Percentiles rank a stretch among this genome's conserved stretches.
Conservation (phyloP, 1,284 basidiomycete genomes). For the Sanghuangporus baumii region DNA sequence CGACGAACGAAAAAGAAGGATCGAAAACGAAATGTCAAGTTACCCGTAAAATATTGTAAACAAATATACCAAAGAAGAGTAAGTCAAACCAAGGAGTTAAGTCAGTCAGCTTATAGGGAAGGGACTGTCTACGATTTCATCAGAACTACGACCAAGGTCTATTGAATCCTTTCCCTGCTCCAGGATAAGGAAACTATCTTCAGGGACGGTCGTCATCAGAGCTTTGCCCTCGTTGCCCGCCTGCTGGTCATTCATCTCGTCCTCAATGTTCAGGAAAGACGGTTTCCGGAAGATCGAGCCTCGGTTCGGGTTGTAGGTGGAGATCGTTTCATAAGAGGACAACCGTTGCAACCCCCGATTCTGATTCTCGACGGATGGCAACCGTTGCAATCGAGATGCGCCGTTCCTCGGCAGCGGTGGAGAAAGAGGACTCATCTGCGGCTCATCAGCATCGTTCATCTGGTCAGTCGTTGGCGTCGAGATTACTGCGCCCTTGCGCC, state of each 20-base stretch:
- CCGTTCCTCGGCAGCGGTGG: conserved; percentile 15
- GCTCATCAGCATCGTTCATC: not conserved
- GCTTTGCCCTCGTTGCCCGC: not conserved
- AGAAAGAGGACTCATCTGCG: conserved; percentile 13
- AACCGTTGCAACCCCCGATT: not conserved
- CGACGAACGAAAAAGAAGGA: conserved; percentile 19
- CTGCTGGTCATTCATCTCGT: conserved; percentile 30
- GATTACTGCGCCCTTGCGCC: conserved; percentile 33
- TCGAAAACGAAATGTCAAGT: conserved; percentile 4
- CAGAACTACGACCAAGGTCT: conserved; percentile 46
- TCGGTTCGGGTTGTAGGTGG: conserved; percentile 22
- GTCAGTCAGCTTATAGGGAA: not conserved
- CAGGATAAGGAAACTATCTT: conserved; percentile 61
- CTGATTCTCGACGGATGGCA: conserved; percentile 20
- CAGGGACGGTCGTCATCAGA: conserved; percentile 22
- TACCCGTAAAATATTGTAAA: not conserved
- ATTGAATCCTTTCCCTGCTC: conserved; percentile 51
- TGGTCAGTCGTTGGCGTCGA: conserved; percentile 10
- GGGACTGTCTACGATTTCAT: not conserved
- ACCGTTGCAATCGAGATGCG: conserved; percentile 42
- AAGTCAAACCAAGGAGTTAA: not conserved
- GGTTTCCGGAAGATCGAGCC: conserved; percentile 53
- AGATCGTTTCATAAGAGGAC: conserved; percentile 13
- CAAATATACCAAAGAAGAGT: not conserved
- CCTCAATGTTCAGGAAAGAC: conserved; percentile 64